Base-by-base conservation (phyloP, 352 stramenopile species). In the Pythium oligandrum region DNA sequence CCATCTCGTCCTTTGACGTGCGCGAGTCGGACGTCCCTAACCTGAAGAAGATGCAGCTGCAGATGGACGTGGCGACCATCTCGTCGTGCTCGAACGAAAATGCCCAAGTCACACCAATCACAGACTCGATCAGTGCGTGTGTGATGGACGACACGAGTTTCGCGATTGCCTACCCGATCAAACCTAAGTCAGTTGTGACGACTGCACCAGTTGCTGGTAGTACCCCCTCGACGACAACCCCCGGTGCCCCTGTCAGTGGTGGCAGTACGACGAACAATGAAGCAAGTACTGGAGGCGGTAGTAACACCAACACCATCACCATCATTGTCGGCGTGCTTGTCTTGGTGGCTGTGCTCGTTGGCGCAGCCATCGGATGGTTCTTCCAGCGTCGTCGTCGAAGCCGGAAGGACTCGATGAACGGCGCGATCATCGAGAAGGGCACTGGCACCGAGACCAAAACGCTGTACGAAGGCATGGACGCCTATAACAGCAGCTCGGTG, bases 321-420 rank as follows among this genome's bases (percentile, higher is more conserved):
- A 17, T 40, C 11, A 26, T 44, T 10, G 12, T 53, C n/a, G 43
- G n/a, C 3, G 36, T 48, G 17, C 44, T 59, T 30, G 57, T 64
- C 11, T 39, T 65, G 6, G 61, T 53, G n/a, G 61, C 51, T 6
- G 49, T 70, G 34, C 38, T 57, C 5, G 39, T 70, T 35, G 58
- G 53, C 12, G 44, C 44, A 2, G 34, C 40, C 12, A 63, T 70
- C 35, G 51, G 33, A 1, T 66, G 53, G 30, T 26, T 45, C n/a
- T 2, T 45, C 0, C 30, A 38, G 9, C 38, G 12, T 9, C 43
- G 40, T 36, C 40, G 34, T 9, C 11, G 44, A 32, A 31, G 3
- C 3, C 33, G 31, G 39, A 40, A 59, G 35, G 33, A 8, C 32
- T 17, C 63, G 31, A 59, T 36, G 42, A 26, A 3, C 9, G 33